These are phyloP conservation scores for Mycena haematopus DNA, from an alignment of 768 basidiomycete species.

Conservation along the genomic window DNA sequence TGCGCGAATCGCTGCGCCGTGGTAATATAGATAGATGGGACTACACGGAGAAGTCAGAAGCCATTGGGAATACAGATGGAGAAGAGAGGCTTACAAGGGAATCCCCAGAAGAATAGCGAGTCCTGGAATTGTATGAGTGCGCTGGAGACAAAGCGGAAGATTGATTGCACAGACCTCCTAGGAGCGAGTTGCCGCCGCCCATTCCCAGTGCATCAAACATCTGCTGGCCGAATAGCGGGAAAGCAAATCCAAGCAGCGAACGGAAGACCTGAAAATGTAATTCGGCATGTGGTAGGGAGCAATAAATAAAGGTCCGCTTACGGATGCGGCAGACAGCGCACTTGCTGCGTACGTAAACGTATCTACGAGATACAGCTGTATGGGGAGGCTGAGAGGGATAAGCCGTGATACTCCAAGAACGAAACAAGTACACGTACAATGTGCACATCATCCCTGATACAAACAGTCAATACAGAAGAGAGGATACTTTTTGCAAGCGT, in stretches of 20 bases:
- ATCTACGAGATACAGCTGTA: conserved; percentile 73
- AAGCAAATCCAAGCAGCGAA: conserved; percentile 66
- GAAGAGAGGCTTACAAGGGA: conserved; percentile 48
- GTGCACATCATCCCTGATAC: conserved; percentile 60
- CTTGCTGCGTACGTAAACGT: conserved; percentile 72
- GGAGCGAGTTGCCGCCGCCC: conserved; percentile 56
- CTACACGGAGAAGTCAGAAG: conserved; percentile 26
- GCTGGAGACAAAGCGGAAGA: too few relatives aligned
- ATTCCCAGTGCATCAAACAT: conserved; percentile 60
- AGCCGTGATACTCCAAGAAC: conserved; percentile 20
- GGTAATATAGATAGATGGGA: conserved; percentile 57
- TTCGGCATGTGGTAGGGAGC: not conserved
- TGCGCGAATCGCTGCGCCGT: conserved; percentile 35
- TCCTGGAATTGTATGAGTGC: conserved; percentile 27
- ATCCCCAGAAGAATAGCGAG: conserved; percentile 56
- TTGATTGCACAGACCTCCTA: not conserved
- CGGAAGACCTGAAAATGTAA: conserved; percentile 54
- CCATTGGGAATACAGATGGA: conserved; percentile 52
- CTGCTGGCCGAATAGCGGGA: conserved; percentile 68
- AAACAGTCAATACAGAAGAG: conserved; percentile 25
- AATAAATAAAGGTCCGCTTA: conserved; percentile 33
- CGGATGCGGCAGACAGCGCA: conserved; percentile 66
- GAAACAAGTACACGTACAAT: conserved; percentile 43
- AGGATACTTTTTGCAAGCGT: conserved; percentile 10
- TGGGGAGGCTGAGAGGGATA: conserved; percentile 55